phyloP scores from a whole-genome alignment of 352 stramenopile species.

The Thraustochytrium striatum region DNA sequence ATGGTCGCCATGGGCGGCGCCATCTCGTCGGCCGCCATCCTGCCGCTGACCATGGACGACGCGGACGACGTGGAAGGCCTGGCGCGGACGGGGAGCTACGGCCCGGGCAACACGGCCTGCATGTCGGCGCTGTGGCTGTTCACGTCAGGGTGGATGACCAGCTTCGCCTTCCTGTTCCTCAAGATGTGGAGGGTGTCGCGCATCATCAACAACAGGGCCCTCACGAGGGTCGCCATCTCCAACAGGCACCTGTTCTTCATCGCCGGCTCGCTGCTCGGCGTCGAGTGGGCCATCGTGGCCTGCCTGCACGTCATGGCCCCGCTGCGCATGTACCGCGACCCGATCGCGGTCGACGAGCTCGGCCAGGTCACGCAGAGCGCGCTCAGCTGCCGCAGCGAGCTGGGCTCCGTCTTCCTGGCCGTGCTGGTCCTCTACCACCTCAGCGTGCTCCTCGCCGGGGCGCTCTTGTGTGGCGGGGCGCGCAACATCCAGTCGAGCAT shows the following conservation, averaged over 20 bases:
- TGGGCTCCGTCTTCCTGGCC: neutral
- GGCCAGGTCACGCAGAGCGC: too few relatives aligned
- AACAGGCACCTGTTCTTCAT: too few relatives aligned
- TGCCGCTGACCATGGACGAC: constrained; percentile 41
- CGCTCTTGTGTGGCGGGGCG: neutral
- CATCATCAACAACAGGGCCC: constrained; percentile 26
- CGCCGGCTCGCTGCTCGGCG: neutral
- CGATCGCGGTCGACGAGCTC: too few relatives aligned
- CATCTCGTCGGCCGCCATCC: constrained; percentile 50
- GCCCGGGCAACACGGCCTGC: constrained; percentile 14
- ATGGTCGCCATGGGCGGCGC: constrained; percentile 53
- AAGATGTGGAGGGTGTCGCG: neutral
- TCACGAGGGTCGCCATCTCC: constrained; percentile 15
- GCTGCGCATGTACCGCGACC: neutral
- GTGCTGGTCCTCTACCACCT: constrained; percentile 7
- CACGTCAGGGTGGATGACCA: neutral
- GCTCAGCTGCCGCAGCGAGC: neutral
- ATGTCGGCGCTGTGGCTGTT: constrained; percentile 25
- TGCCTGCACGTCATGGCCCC: neutral
- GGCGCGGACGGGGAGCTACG: neutral
- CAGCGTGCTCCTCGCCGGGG: neutral
- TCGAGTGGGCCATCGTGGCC: neutral
- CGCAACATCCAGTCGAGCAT: constrained; percentile 8
- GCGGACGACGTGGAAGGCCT: too few relatives aligned
- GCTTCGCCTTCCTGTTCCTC: constrained; percentile 1